Evolutionary conservation across 23 red algal species (phyloP), one percentile per base, ranked within the genome.

Genomic region (Gracilariopsis chorda): DNA sequence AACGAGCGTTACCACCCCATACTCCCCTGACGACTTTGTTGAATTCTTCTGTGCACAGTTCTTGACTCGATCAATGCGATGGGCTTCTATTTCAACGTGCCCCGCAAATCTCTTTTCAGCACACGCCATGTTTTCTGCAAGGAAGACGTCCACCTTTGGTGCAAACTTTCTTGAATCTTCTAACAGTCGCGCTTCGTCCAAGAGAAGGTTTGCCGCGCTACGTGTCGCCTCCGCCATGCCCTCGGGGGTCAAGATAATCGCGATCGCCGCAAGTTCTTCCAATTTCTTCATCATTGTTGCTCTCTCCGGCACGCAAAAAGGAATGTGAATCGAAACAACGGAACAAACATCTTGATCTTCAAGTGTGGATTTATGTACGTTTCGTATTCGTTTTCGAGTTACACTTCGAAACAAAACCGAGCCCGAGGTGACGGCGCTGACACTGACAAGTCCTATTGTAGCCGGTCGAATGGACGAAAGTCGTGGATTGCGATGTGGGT

Each of bases 131-230:
- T 77, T 13, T 27, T 89, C 85, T 0, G 85, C 85, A 3, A 77
- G 11, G 43, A 52, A 89, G 2, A 89, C 29, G 20, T 89, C 85
- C 14, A 89, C 69, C 8, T 76, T 46, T 12, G 85, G 85, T 28
- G 85, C 85, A 64, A 89, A 89, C 51, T 68, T 77, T 8, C 68
- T 44, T 8, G 85, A 89, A 34, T 89, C 85, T 42, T 89, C 85
- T 39, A 89, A 40, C 32, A 89, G 28, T 65, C 85, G 32, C 28
- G 25, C 65, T 42, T 89, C 85, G 13, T 33, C 23, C 25, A 78
- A 33, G 29, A 89, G 35, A 3, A 89, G 39, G 19, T 11, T 41
- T 7, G 85, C 69, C 7, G 85, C 70, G 12, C 40, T 36, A 2
- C 85, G 85, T 24, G 69, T 34, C 7, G 85, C 85, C 48, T 41